Evolutionary conservation across 768 basidiomycete species (phyloP).

Genomic region (Paxillus ammoniavirescens): DNA sequence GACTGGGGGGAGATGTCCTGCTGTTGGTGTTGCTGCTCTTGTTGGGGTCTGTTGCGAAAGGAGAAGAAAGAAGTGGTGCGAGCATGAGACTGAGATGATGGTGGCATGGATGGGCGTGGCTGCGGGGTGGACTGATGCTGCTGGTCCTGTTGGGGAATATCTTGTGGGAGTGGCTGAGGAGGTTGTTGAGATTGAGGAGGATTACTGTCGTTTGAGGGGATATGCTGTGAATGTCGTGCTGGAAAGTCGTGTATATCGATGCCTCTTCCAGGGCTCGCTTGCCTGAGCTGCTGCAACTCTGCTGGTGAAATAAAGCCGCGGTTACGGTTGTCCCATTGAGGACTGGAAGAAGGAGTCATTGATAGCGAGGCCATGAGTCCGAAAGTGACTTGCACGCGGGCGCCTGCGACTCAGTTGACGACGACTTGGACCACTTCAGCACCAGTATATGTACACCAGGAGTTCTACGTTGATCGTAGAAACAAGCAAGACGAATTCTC

Average conservation of each 20-base stretch:
- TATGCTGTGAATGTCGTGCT: conserved; percentile 22
- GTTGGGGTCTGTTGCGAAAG: conserved; percentile 44
- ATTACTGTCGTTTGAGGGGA: conserved; percentile 1
- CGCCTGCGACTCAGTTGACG: not conserved
- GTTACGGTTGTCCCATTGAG: conserved; percentile 35
- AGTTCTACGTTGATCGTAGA: too few relatives aligned
- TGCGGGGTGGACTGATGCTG: conserved; percentile 16
- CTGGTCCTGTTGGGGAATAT: conserved; percentile 13
- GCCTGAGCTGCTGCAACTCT: conserved; percentile 33
- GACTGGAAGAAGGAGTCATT: conserved; percentile 25
- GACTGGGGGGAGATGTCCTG: conserved; percentile 18
- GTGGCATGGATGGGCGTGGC: conserved; percentile 26
- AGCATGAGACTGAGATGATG: conserved; percentile 37
- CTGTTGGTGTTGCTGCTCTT: conserved; percentile 18
- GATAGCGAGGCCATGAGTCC: conserved; percentile 16
- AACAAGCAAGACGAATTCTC: too few relatives aligned
- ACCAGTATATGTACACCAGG: too few relatives aligned
- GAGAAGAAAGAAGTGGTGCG: conserved; percentile 69
- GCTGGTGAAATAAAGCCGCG: conserved; percentile 35
- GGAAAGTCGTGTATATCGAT: conserved; percentile 34
- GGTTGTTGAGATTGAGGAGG: not conserved
- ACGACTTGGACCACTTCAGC: not conserved
- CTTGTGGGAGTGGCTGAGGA: conserved; percentile 11
- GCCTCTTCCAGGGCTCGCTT: conserved; percentile 29
- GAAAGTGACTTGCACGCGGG: not conserved